Evolutionary conservation across 345 rosid genomes (phyloP).

Genomic region (Eucalyptus tenuipes): DNA sequence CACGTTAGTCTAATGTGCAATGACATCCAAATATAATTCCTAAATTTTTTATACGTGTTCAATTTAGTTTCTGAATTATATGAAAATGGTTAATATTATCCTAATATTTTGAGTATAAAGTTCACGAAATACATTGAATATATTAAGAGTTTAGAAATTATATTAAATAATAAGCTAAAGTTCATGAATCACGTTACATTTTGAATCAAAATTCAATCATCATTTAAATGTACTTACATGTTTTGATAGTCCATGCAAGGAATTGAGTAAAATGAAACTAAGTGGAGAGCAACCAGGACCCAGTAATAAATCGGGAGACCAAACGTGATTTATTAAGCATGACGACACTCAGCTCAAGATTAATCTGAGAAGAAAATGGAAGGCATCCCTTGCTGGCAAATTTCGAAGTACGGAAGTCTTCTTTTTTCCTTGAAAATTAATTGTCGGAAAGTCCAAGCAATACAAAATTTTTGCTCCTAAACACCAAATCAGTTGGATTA

Average conservation of each 20-base stretch:
- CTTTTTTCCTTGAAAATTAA: background rate
- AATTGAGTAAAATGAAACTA: background rate
- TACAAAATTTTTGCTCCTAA: background rate
- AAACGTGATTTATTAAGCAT: background rate
- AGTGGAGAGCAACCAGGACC: background rate
- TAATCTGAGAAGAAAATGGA: background rate
- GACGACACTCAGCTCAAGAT: background rate
- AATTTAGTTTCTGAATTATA: too few species aligned
- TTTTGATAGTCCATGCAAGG: background rate
- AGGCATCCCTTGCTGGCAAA: background rate
- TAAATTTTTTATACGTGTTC: rapidly evolving
- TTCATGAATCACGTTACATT: rapidly evolving
- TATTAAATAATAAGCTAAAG: rapidly evolving
- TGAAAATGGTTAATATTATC: rapidly evolving
- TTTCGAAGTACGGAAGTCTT: background rate
- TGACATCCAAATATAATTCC: too few species aligned
- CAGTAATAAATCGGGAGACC: background rate
- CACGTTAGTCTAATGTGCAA: rapidly evolving
- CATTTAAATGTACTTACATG: background rate
- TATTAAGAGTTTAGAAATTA: rapidly evolving
- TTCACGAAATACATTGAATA: rapidly evolving
- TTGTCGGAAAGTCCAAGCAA: background rate
- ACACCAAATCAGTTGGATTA: background rate
- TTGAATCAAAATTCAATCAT: too few species aligned
- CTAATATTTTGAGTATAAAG: too few species aligned